Evolutionary conservation across 768 basidiomycete species (phyloP).

Genomic region (Pholiota molesta): DNA sequence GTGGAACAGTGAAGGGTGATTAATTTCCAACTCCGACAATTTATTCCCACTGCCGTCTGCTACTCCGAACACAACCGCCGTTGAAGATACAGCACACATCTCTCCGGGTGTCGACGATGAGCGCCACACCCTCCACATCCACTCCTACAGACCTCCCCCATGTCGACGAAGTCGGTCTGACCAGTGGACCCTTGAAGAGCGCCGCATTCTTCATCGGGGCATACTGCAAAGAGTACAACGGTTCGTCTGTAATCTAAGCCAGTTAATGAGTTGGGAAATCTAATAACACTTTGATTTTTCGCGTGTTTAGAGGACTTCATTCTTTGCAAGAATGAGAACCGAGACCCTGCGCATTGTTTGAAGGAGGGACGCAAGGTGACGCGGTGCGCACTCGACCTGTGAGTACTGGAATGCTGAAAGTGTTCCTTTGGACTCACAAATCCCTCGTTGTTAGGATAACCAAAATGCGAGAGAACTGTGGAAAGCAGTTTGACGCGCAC

Average conservation of each 20-base stretch:
- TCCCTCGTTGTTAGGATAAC: slow-evolving; percentile 59
- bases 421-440: not conserved
- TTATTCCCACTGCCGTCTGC: slow-evolving; percentile 15
- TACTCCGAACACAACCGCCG: slow-evolving; percentile 14
- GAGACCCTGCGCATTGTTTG: slow-evolving; percentile 90
- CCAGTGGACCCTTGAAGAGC: slow-evolving; percentile 93
- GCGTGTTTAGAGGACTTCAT: slow-evolving; percentile 52
- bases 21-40: slow-evolving; percentile 10
- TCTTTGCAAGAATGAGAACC: slow-evolving; percentile 94
- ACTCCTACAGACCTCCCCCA: slow-evolving; percentile 68
- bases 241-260: slow-evolving; percentile 41
- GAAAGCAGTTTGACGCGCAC: slow-evolving; percentile 84
- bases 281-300: slow-evolving; percentile 3
- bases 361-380: slow-evolving; percentile 96
- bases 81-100: slow-evolving; percentile 46
- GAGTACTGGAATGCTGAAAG: slow-evolving; percentile 34
- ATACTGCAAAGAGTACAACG: slow-evolving; percentile 95
- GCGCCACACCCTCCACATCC: slow-evolving; percentile 67
- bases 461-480: slow-evolving; percentile 93
- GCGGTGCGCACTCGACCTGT: slow-evolving; percentile 94
- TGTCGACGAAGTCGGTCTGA: slow-evolving; percentile 86
- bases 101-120: slow-evolving; percentile 47
- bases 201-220: slow-evolving; percentile 97
- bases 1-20: no score
- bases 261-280: not conserved